These are phyloP conservation scores for Backusella westeae DNA, from an alignment of 192 early-diverging fungal species.

Conservation along the genomic window DNA sequence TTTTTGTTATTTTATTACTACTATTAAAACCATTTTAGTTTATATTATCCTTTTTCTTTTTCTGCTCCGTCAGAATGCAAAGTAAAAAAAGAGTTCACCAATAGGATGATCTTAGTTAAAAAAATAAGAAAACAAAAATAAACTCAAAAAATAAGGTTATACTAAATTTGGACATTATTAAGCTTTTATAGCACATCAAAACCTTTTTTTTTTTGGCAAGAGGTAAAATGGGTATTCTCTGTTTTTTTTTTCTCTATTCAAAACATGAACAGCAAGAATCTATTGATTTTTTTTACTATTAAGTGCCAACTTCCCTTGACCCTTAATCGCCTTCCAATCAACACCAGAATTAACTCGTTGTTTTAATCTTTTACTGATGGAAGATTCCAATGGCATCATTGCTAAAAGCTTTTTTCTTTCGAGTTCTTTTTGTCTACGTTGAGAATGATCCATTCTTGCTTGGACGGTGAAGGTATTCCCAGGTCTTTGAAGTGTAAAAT, in stretches of 20 bases:
- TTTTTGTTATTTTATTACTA: not conserved
- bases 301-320: not conserved
- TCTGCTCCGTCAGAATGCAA: not conserved
- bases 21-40: not conserved
- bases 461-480: not conserved
- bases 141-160: slow-evolving; percentile 1
- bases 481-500: not conserved
- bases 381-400: not conserved
- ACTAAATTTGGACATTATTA: not conserved
- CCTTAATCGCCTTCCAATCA: not conserved
- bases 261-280: not conserved
- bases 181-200: not conserved
- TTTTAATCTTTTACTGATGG: not conserved
- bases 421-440: not conserved
- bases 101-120: not conserved
- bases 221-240: not conserved
- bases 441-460: not conserved
- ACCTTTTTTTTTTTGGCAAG: not conserved
- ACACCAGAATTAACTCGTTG: not conserved
- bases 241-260: not conserved
- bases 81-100: not conserved
- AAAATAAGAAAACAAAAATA: not conserved
- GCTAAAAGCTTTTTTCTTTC: not conserved
- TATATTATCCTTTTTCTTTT: not conserved
- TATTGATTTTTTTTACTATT: not conserved